Conservation (phyloP, 73 alveolate genomes). For the Effrenium voratum region DNA sequence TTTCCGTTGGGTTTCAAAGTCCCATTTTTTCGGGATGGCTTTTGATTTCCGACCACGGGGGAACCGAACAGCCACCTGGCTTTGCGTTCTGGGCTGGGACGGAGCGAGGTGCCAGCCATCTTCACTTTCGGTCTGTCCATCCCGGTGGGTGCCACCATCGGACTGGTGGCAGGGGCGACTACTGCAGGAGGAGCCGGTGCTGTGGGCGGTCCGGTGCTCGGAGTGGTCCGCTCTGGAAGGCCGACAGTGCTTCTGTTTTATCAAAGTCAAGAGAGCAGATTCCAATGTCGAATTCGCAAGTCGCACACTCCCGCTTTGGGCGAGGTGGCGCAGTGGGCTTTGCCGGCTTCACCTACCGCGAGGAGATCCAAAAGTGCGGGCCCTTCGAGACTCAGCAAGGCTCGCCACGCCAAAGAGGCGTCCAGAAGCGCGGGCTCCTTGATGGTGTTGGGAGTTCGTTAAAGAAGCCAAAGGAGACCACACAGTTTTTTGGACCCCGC, state of each 20-base stretch:
- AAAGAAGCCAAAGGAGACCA: too few species aligned
- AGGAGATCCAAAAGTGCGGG: conserved; percentile 54
- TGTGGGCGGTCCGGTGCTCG: conserved; percentile 36
- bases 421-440: neutral
- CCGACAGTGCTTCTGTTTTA: too few species aligned
- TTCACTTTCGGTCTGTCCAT: conserved; percentile 87
- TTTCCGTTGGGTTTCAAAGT: neutral
- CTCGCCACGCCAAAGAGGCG: neutral
- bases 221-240: too few species aligned
- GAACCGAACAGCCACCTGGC: too few species aligned
- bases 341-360: conserved; percentile 80
- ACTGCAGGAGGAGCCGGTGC: conserved; percentile 90
- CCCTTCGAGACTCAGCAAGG: neutral
- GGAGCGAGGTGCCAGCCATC: conserved; percentile 56
- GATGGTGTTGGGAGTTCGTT: neutral
- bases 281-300: neutral
- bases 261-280: neutral
- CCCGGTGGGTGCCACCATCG: conserved; percentile 70
- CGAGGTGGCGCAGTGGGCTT: conserved; percentile 78
- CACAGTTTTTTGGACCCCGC: neutral
- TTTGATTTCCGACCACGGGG: too few species aligned
- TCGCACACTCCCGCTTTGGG: neutral
- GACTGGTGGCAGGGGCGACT: conserved; percentile 86
- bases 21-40: neutral
- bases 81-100: too few species aligned